Percentiles rank a stretch among this genome's conserved stretches.
phyloP scores from a whole-genome alignment of 2,329 filamentous ascomycete genomes.

The Parafenestella ontariensis region DNA sequence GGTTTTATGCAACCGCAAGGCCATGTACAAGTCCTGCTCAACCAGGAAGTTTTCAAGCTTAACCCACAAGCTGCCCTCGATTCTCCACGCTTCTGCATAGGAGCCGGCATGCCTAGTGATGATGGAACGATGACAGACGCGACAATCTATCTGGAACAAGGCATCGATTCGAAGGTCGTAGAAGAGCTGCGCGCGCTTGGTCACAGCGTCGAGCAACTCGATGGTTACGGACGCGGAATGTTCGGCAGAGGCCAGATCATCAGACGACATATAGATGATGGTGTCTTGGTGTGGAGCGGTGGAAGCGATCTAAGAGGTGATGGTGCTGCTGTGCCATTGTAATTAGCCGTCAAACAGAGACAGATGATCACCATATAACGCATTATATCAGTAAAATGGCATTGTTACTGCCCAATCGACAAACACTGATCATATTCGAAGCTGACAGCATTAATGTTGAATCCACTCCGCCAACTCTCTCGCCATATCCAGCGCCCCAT shows the following conservation, averaged over 20 bases:
- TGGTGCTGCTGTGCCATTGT: constrained; percentile 68
- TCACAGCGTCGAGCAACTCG: constrained; percentile 74
- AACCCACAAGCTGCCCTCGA: constrained; percentile 90
- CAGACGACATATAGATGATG: constrained; percentile 77
- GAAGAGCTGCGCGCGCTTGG: constrained; percentile 73
- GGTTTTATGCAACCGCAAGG: constrained; percentile 99
- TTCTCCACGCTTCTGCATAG: constrained; percentile 88
- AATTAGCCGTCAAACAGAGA: not conserved
- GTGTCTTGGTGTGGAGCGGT: constrained; percentile 78
- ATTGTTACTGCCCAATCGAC: too few species aligned
- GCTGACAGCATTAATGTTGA: not conserved
- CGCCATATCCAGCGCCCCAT: constrained; percentile 14
- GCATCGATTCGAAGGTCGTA: constrained; percentile 72
- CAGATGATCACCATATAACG: not conserved
- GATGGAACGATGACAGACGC: constrained; percentile 64
- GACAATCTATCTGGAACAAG: constrained; percentile 82
- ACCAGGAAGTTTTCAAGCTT: constrained; percentile 82
- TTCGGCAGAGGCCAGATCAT: constrained; percentile 93
- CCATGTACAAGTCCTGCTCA: constrained; percentile 90
- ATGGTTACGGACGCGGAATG: constrained; percentile 68
- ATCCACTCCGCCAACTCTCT: constrained; percentile 13
- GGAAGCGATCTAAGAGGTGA: constrained; percentile 90
- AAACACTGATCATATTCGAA: too few species aligned
- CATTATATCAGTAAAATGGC: too few species aligned
- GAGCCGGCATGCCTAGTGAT: constrained; percentile 71